Base-by-base conservation (phyloP, 495 filamentous ascomycete genomes). In the Aspergillus ostianus region DNA sequence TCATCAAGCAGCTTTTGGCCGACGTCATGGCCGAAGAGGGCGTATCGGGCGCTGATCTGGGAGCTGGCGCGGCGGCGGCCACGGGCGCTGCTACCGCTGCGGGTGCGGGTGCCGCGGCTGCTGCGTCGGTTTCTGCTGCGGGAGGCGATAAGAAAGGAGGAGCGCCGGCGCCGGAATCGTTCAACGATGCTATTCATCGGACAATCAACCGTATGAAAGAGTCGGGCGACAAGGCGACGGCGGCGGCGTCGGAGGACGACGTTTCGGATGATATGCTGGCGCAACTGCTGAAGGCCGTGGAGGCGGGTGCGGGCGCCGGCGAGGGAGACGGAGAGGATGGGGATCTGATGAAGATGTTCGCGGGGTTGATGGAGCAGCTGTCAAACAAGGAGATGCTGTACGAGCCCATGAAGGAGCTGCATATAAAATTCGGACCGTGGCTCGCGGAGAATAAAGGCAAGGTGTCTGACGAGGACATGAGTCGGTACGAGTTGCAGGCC, bases 371-470 rank as follows among this genome's bases (percentile, higher is more conserved):
- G 93, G 91, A 98, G 73, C 92, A 98, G 72, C 78, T 98, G 57
- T 97, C 94, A 2, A 95, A 94, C 68, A 98, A 96, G 78, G 94
- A 98, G 67, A 96, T 98, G 58, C 77, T 98, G 47, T 97, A 98
- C 67, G 93, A 97, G 76, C 94, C 94, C 17, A 97, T 98, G 93
- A 96, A 94, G 77, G 95, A 98, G 74, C 73, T 98, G 60, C 78
- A 93, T 68, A 87, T 88, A 23, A 97, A 97, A 73, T 98, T 93
- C 67, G 92, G 90, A 0, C 83, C 71, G 4, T 98, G 94, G 94
- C 77, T 98, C 69, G 82, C 81, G 62, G 88, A 90, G 74, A 93
- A 97, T 67, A 81, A 78, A 61, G 81, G 67, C 0, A 87, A 80
- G 56, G 73, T 86, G 3, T 56, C 80, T 1, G 74, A 77, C 36